phyloP scores from a whole-genome alignment of 257 asterid species.

The Ilex aquifolium region DNA sequence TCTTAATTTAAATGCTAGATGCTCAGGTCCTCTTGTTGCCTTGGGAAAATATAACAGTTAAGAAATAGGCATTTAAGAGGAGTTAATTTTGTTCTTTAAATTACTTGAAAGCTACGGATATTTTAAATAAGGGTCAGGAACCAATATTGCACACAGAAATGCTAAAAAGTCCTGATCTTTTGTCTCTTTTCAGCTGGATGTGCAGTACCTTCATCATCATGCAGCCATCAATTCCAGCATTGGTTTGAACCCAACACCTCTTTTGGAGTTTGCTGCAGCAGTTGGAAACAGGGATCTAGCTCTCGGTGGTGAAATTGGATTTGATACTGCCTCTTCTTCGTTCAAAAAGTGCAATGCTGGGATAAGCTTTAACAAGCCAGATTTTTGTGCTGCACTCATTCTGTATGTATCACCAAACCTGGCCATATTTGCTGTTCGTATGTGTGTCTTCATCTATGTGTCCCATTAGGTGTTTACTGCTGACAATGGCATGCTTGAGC shows the following conservation, averaged over 20 bases:
- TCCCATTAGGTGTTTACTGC: too few species aligned
- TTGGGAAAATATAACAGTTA: too few species aligned
- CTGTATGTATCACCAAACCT: slow-evolving; percentile 36
- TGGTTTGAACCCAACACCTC: slow-evolving; percentile 75
- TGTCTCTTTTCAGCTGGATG: slow-evolving; percentile 59
- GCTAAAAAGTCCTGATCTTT: neutral
- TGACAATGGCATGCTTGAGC: too few species aligned
- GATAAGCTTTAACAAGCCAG: slow-evolving; percentile 65
- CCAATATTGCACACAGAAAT: neutral
- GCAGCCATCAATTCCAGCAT: slow-evolving; percentile 76
- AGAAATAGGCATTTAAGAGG: too few species aligned
- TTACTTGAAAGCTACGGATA: neutral
- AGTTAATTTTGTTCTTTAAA: too few species aligned
- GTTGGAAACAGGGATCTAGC: slow-evolving; percentile 57
- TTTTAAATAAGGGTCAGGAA: neutral
- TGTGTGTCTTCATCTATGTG: too few species aligned
- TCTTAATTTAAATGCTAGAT: neutral
- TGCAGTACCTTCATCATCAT: slow-evolving; percentile 58
- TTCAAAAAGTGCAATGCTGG: slow-evolving; percentile 78
- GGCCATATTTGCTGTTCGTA: neutral
- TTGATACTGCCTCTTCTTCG: slow-evolving; percentile 68
- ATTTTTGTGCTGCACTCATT: slow-evolving; percentile 68
- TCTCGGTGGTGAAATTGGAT: slow-evolving; percentile 73
- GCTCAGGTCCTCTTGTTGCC: too few species aligned
- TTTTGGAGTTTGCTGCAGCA: slow-evolving; percentile 68